Percentiles rank a stretch among this genome's conserved stretches.
phyloP scores from a whole-genome alignment of 2,329 filamentous ascomycete species.

The Monilinia laxa region DNA sequence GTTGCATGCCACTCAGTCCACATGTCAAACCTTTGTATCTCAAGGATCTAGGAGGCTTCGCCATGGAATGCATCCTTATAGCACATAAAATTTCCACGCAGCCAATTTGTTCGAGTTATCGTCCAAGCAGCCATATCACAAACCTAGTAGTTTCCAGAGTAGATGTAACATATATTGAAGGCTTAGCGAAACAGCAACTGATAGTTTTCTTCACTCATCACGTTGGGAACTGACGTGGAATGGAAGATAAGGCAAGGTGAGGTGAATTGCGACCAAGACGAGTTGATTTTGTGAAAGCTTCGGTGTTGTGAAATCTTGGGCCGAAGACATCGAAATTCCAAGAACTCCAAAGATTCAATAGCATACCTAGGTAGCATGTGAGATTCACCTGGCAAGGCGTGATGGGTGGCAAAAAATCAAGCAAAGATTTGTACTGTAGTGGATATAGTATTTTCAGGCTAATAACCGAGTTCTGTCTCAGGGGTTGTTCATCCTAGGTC shows the following conservation, averaged over 20 bases:
- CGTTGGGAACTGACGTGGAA: background rate
- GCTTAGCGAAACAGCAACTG: background rate
- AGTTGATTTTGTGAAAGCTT: background rate
- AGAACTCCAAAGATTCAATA: background rate
- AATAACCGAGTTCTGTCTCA: constrained; percentile 4
- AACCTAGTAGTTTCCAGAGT: background rate
- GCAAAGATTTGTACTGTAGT: no score
- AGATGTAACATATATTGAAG: background rate
- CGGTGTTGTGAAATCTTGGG: background rate
- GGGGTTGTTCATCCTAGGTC: background rate
- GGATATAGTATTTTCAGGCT: background rate
- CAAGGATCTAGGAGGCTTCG: background rate
- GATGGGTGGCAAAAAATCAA: constrained; percentile 9
- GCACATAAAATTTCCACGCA: background rate
- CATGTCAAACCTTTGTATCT: background rate
- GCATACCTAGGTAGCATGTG: background rate
- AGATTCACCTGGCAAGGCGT: background rate
- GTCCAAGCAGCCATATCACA: background rate
- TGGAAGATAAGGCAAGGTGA: background rate
- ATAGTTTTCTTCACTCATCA: background rate
- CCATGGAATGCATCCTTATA: background rate
- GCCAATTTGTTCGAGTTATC: background rate
- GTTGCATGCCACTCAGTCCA: background rate
- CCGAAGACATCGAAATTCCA: background rate
- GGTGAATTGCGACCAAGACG: background rate